Evolutionary conservation across 2,329 filamentous ascomycete genomes (phyloP).

Genomic region (Colletotrichum tamarilloi): DNA sequence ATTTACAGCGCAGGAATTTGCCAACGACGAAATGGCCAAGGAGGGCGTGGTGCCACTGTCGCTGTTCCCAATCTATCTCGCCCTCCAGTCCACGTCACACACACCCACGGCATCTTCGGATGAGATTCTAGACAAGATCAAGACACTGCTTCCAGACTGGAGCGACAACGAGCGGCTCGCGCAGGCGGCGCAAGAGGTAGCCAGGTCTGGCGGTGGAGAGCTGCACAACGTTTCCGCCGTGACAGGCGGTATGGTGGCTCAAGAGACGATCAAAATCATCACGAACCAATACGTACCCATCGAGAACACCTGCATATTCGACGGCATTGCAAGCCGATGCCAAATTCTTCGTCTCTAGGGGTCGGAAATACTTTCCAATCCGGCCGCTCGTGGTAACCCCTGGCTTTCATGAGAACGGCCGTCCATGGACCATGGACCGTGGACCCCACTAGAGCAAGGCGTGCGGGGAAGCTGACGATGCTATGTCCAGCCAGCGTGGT

Average conservation of each 20-base stretch:
- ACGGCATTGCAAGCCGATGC: constrained; percentile 73
- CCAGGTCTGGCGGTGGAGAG: constrained; percentile 84
- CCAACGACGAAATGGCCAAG: constrained; percentile 64
- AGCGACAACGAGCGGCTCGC: constrained; percentile 60
- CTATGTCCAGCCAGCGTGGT: constrained; percentile 21
- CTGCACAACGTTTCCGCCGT: constrained; percentile 92
- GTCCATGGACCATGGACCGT: too few species aligned
- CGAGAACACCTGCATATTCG: constrained; percentile 77
- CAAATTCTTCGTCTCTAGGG: constrained; percentile 65
- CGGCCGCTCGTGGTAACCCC: neutral
- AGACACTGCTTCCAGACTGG: constrained; percentile 57
- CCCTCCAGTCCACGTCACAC: constrained; percentile 66
- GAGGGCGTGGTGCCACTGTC: constrained; percentile 64
- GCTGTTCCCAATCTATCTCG: constrained; percentile 76
- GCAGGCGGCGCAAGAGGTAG: constrained; percentile 73
- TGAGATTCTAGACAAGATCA: constrained; percentile 63
- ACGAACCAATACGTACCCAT: constrained; percentile 79
- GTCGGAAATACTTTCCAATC: constrained; percentile 36
- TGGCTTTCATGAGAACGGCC: neutral
- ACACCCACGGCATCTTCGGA: constrained; percentile 56
- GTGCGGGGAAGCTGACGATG: constrained; percentile 35
- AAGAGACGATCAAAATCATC: constrained; percentile 93
- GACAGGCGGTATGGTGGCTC: constrained; percentile 92
- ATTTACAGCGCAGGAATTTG: constrained; percentile 62
- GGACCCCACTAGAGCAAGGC: neutral